phyloP scores from a whole-genome alignment of 768 basidiomycete species.

The Melanogaster broomeanus region DNA sequence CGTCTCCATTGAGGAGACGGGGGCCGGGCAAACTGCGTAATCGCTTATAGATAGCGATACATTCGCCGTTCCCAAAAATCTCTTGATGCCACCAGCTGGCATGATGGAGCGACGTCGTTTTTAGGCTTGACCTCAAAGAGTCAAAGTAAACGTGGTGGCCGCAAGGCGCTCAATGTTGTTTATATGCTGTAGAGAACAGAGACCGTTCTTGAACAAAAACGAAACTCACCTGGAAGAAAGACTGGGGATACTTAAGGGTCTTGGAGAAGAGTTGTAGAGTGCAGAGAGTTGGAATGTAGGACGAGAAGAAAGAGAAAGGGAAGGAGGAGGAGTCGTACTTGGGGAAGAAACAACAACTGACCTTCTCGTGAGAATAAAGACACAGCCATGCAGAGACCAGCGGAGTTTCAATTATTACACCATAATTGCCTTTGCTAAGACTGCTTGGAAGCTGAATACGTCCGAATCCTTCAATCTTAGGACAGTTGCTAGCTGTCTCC shows the following conservation, averaged over 20 bases:
- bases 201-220: background rate
- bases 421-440: conserved; percentile 9
- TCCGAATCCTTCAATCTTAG: background rate
- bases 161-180: conserved; percentile 23
- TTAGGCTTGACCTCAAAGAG: conserved; percentile 8
- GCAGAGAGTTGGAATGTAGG: conserved; percentile 28
- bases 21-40: conserved; percentile 1
- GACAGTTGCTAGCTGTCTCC: too few species aligned
- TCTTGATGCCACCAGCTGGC: conserved; percentile 5
- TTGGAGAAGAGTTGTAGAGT: conserved; percentile 17
- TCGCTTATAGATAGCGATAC: background rate
- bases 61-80: background rate
- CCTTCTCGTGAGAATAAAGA: conserved; percentile 40
- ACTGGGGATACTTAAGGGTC: conserved; percentile 5
- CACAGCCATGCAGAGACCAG: conserved; percentile 23
- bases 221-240: conserved; percentile 25
- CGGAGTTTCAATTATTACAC: conserved; percentile 47
- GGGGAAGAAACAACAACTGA: conserved; percentile 46
- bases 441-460: background rate
- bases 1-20: conserved; percentile 19
- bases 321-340: conserved; percentile 28
- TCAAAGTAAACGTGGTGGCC: conserved; percentile 29
- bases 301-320: conserved; percentile 30
- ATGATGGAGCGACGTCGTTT: background rate
- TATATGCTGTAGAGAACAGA: conserved; percentile 10